These are phyloP conservation scores for Astraeus odoratus DNA, from an alignment of 768 basidiomycete genomes.

Conservation along the genomic window DNA sequence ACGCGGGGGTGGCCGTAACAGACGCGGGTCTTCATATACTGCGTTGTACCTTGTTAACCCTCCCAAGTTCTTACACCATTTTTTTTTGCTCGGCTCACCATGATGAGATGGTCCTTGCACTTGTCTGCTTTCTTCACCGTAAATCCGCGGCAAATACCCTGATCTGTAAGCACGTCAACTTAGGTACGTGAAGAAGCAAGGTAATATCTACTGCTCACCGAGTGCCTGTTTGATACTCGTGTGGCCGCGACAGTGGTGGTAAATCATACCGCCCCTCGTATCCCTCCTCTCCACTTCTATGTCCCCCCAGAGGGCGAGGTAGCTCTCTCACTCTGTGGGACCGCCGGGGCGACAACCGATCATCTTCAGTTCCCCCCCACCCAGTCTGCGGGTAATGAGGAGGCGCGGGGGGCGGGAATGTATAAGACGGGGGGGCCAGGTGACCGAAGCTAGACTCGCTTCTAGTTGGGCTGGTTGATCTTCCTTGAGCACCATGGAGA, in stretches of 20 bases:
- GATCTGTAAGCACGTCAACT: not conserved
- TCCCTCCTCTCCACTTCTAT: conserved; percentile 15
- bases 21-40: conserved; percentile 14
- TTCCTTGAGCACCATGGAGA: conserved; percentile 16
- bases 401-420: conserved; percentile 22
- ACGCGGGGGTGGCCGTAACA: conserved; percentile 12
- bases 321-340: conserved; percentile 10
- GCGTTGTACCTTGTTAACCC: conserved; percentile 11
- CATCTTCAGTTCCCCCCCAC: conserved; percentile 42
- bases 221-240: conserved; percentile 19
- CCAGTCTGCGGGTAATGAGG: conserved; percentile 10
- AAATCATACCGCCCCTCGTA: conserved; percentile 13
- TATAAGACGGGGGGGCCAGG: conserved; percentile 10
- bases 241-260: conserved; percentile 14
- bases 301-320: conserved; percentile 6
- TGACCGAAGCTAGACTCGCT: conserved; percentile 27
- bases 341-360: conserved; percentile 34
- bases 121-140: conserved; percentile 7
- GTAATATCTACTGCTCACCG: conserved; percentile 9
- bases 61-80: conserved; percentile 3
- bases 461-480: conserved; percentile 24
- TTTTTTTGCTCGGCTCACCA: conserved; percentile 12
- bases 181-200: conserved; percentile 4
- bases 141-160: not conserved
- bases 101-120: conserved; percentile 9